Conservation (phyloP, 2,329 filamentous ascomycete genomes). For the Cladophialophora exuberans region DNA sequence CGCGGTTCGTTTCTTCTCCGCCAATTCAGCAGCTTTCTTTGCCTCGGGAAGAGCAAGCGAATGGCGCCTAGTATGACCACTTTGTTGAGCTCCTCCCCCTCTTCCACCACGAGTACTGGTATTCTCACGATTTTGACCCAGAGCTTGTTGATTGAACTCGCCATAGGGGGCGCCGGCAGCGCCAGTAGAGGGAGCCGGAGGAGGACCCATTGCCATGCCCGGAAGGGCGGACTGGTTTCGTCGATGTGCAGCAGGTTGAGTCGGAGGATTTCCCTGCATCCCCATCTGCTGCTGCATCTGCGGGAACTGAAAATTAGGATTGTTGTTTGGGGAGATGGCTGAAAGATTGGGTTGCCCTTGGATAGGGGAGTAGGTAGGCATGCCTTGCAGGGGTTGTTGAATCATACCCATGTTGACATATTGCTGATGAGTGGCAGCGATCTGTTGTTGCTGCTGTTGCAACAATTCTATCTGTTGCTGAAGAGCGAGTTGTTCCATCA, state of each 20-base stretch:
- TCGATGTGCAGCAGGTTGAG: constrained; percentile 83
- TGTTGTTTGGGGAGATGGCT: constrained; percentile 71
- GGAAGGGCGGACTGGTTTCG: constrained; percentile 97
- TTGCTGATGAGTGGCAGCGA: constrained; percentile 94
- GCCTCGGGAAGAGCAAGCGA: constrained; percentile 93
- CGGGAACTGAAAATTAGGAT: constrained; percentile 79
- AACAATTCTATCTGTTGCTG: constrained; percentile 97
- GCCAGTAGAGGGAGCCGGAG: constrained; percentile 87
- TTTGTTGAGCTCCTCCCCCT: constrained; percentile 69
- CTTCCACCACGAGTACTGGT: constrained; percentile 64
- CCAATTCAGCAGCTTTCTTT: constrained; percentile 94
- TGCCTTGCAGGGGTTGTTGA: constrained; percentile 75
- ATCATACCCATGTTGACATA: constrained; percentile 98
- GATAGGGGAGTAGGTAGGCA: constrained; percentile 73
- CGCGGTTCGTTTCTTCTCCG: constrained; percentile 94
- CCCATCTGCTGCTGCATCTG: constrained; percentile 68
- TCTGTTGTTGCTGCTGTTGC: constrained; percentile 97
- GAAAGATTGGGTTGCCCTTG: constrained; percentile 71
- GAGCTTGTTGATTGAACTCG: constrained; percentile 71
- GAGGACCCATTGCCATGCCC: constrained; percentile 87
- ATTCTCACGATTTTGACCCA: constrained; percentile 73
- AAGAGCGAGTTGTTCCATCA: constrained; percentile 98
- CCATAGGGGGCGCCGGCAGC: constrained; percentile 78
- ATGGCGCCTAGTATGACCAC: constrained; percentile 90
- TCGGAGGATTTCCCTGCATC: constrained; percentile 73